Conservation (phyloP, 2,329 filamentous ascomycete species). For the Ascochyta fabae region DNA sequence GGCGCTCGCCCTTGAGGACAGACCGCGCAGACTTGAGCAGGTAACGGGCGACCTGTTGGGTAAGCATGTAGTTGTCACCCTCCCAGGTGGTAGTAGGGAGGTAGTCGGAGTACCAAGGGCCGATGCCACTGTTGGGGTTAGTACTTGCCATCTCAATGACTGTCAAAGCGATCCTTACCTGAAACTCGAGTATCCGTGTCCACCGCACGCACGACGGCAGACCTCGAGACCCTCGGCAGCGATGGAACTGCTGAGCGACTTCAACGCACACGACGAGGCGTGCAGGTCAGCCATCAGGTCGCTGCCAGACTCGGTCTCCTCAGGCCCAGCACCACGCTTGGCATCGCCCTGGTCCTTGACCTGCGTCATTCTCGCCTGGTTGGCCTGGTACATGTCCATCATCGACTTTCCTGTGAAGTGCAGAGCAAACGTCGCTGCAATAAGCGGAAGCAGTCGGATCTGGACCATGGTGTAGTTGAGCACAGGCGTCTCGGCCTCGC, state of each 20-base stretch:
- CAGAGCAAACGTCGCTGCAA: conserved; percentile 77
- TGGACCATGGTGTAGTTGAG: conserved; percentile 85
- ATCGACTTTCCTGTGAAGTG: conserved; percentile 80
- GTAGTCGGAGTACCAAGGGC: conserved; percentile 76
- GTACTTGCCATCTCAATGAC: too few species aligned
- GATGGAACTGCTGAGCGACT: conserved; percentile 73
- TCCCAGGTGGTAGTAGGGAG: conserved; percentile 76
- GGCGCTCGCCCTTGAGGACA: conserved; percentile 68
- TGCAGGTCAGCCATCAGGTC: conserved; percentile 76
- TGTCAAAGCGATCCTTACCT: conserved; percentile 37
- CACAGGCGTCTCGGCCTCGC: conserved; percentile 73
- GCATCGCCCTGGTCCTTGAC: conserved; percentile 32
- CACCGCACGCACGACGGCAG: conserved; percentile 76
- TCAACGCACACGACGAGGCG: conserved; percentile 77
- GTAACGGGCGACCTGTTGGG: conserved; percentile 78
- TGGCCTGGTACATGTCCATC: conserved; percentile 75
- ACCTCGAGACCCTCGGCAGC: conserved; percentile 77
- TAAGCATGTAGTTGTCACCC: conserved; percentile 83
- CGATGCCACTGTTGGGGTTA: conserved; percentile 64
- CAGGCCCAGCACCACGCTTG: conserved; percentile 67
- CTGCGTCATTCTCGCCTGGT: conserved; percentile 69
- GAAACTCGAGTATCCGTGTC: conserved; percentile 78
- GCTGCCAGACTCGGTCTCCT: conserved; percentile 69
- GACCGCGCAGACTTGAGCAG: conserved; percentile 76
- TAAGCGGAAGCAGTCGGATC: conserved; percentile 72